phyloP scores from a whole-genome alignment of 495 filamentous ascomycete species.

The Barbatosphaeria neglecta region DNA sequence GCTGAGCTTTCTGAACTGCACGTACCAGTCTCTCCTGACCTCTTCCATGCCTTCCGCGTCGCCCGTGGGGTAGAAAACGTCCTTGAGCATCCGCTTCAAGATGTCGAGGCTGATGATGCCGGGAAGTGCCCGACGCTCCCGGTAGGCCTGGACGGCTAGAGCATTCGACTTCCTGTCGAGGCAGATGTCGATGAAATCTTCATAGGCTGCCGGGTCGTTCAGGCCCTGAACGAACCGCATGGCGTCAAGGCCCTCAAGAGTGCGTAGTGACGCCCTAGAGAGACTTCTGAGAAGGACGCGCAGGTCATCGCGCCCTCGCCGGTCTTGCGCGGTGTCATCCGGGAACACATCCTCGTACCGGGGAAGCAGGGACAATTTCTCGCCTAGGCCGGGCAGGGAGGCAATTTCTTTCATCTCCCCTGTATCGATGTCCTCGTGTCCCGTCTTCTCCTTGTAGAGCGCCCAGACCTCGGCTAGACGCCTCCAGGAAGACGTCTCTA shows the following conservation, averaged over 20 bases:
- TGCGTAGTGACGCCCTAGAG: background rate
- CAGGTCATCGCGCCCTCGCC: background rate
- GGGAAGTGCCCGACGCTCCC: constrained; percentile 13
- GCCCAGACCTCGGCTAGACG: constrained; percentile 10
- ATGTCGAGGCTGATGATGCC: constrained; percentile 12
- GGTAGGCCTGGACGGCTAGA: constrained; percentile 3
- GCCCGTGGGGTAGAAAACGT: constrained; percentile 23
- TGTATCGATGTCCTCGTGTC: background rate
- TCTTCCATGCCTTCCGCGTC: constrained; percentile 33
- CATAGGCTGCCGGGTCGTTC: background rate
- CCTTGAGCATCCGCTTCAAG: constrained; percentile 26
- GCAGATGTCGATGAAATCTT: background rate
- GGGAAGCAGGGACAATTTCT: constrained; percentile 2
- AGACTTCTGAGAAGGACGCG: background rate
- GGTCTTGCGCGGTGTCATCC: background rate
- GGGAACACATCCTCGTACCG: background rate
- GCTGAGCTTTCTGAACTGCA: constrained; percentile 22
- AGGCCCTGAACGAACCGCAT: background rate
- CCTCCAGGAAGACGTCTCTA: constrained; percentile 11
- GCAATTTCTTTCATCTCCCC: constrained; percentile 1
- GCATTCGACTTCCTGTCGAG: background rate
- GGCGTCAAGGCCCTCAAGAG: background rate
- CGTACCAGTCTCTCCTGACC: constrained; percentile 44
- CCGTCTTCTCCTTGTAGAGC: constrained; percentile 3
- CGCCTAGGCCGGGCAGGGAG: constrained; percentile 1